Evolutionary conservation across 495 filamentous ascomycete species (phyloP).

Genomic region (Xylaria flabelliformis): DNA sequence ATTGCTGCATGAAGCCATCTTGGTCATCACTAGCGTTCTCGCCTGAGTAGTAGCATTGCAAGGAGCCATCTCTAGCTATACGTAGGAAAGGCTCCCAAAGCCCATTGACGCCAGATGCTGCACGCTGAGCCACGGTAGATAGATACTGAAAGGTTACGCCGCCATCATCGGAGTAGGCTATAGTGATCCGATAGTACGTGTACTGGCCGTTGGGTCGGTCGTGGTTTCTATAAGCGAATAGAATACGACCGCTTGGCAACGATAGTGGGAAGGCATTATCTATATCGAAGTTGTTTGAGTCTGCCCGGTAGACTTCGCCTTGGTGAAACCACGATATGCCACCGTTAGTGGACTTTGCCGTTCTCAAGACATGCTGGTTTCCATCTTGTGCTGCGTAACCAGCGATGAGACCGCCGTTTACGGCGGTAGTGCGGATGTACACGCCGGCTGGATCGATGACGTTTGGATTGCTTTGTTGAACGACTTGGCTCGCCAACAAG

Average conservation of each 20-base stretch:
- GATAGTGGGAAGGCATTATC: constrained; percentile 67
- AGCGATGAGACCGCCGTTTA: constrained; percentile 52
- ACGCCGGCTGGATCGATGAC: constrained; percentile 49
- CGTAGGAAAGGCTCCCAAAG: constrained; percentile 69
- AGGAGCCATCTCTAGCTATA: constrained; percentile 53
- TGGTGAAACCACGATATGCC: constrained; percentile 49
- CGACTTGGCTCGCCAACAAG: constrained; percentile 29
- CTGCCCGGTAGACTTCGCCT: constrained; percentile 42
- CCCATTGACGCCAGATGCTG: constrained; percentile 47
- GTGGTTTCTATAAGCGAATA: constrained; percentile 68
- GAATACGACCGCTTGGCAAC: constrained; percentile 53
- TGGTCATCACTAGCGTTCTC: constrained; percentile 65
- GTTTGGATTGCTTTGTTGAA: constrained; percentile 31
- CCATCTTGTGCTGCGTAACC: constrained; percentile 47
- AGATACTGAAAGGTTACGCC: constrained; percentile 57
- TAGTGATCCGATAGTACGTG: constrained; percentile 63
- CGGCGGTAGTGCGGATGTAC: constrained; percentile 53
- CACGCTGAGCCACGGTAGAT: constrained; percentile 51
- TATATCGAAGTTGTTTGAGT: constrained; percentile 54
- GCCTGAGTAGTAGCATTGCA: constrained; percentile 65
- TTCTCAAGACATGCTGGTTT: constrained; percentile 45
- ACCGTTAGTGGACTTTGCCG: constrained; percentile 47
- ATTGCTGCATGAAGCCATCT: constrained; percentile 60
- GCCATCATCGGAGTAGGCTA: constrained; percentile 60
- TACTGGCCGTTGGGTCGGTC: constrained; percentile 50